phyloP scores from a whole-genome alignment of 2,329 filamentous ascomycete genomes.

The Ambrosiella beaveri region DNA sequence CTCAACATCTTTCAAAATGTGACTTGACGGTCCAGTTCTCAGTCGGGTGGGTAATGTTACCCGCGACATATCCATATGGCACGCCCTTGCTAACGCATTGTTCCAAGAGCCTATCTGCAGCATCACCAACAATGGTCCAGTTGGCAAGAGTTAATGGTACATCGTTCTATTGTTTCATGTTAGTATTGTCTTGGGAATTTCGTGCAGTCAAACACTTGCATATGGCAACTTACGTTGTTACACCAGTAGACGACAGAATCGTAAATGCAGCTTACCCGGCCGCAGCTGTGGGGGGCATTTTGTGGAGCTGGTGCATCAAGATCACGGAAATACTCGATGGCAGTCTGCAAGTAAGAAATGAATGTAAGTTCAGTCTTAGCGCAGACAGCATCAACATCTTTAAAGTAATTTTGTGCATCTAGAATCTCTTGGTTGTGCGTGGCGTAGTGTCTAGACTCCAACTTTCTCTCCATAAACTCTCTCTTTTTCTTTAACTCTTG shows the following conservation, averaged over 20 bases:
- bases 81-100: slow-evolving; percentile 2
- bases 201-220: neutral
- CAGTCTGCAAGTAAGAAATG: slow-evolving; percentile 7
- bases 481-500: neutral
- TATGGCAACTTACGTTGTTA: slow-evolving; percentile 5
- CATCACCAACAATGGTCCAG: slow-evolving; percentile 4
- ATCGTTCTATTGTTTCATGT: neutral
- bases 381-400: neutral
- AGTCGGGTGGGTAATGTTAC: slow-evolving; percentile 1
- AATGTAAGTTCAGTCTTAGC: slow-evolving; percentile 1
- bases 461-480: neutral
- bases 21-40: slow-evolving; percentile 6
- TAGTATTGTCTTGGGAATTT: neutral
- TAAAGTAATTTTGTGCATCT: neutral
- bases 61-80: slow-evolving; percentile 6
- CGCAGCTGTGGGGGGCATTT: slow-evolving; percentile 6
- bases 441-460: neutral
- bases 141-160: neutral
- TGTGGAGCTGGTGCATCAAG: neutral
- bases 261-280: slow-evolving; percentile 8
- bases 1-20: slow-evolving; percentile 6
- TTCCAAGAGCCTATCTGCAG: neutral
- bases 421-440: neutral
- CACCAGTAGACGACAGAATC: slow-evolving; percentile 9
- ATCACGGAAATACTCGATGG: slow-evolving; percentile 2